Evolutionary conservation across 306 rosid genomes (phyloP).

Genomic region (Corylus heterophylla): DNA sequence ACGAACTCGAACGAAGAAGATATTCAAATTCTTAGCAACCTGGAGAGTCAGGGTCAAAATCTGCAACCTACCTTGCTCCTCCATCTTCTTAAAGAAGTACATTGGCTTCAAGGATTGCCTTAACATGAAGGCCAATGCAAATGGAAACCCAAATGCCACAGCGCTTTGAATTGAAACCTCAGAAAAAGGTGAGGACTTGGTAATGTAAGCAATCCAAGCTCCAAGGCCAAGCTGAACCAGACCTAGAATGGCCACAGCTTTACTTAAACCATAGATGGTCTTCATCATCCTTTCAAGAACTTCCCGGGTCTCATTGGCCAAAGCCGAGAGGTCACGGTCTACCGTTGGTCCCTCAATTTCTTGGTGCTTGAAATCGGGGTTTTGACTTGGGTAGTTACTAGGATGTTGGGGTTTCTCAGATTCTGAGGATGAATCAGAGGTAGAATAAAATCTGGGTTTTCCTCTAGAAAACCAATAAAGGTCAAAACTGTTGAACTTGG

Average conservation of each 20-base stretch:
- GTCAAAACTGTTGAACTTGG: constrained; percentile 1
- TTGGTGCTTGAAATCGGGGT: constrained; percentile 77
- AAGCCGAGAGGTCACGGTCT: constrained; percentile 64
- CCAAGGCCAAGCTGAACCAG: constrained; percentile 67
- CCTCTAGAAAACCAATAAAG: neutral
- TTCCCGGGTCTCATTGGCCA: constrained; percentile 68
- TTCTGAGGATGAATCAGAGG: constrained; percentile 41
- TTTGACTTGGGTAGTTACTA: constrained; percentile 56
- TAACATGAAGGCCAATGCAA: constrained; percentile 68
- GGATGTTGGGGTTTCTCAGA: constrained; percentile 40
- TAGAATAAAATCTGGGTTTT: constrained; percentile 46
- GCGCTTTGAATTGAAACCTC: constrained; percentile 69
- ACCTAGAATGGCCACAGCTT: constrained; percentile 53
- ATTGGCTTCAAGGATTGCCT: constrained; percentile 64
- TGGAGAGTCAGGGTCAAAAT: constrained; percentile 65
- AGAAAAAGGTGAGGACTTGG: constrained; percentile 33
- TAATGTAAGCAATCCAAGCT: constrained; percentile 63
- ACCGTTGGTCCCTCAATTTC: constrained; percentile 96
- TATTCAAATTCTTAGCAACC: constrained; percentile 60
- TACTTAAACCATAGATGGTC: constrained; percentile 60
- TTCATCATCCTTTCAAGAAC: constrained; percentile 56
- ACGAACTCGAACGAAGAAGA: constrained; percentile 52
- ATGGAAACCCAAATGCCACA: constrained; percentile 72
- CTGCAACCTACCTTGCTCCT: constrained; percentile 67
- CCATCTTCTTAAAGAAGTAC: constrained; percentile 64